Base-by-base conservation (phyloP, 1,284 basidiomycete species). In the Limonomyces culmigenus region DNA sequence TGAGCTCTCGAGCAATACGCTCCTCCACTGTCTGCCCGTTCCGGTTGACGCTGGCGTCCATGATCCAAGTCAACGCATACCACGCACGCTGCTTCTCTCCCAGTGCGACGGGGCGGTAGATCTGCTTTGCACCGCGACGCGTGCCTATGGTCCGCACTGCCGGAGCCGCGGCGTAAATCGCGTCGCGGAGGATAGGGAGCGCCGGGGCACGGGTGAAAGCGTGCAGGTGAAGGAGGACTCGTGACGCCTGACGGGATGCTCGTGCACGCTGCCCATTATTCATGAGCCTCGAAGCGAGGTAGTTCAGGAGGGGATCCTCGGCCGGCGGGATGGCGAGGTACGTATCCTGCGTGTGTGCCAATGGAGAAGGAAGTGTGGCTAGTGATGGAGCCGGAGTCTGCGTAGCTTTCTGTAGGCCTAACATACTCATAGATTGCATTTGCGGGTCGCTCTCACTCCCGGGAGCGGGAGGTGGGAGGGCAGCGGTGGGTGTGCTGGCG, bases 11-110 rank as follows among this genome's bases (percentile, higher is more conserved):
- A 29, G 85, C 85, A 40, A 89, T 52, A 39, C 83, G 61, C 48
- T 78, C 71, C 45, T 72, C 70, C 2, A 79, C 41, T 5, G 54
- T 62, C 40, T 63, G 58, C 5, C 74, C 79, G 0, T 60, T 51
- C 40, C 58, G 56, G 29, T 51, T 58, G 40, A 74, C 60, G 37
- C 67, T 65, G 6, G 67, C 70, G 10, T 74, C 58, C 35, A 85
- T 44, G 14, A 91, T 71, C 64, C 74, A 79, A 40, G 60, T 49
- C 23, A 91, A 60, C 3, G 73, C 85, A 37, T 56, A 63, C 19
- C 65, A 62, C 21, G 74, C 68, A 32, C 86, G 65, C 56, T 87
- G 80, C 48, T 81, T 73, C 57, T 89, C 86, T 37, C 62, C 74
- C 40, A 91, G 59, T 5, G 81, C 71, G 13, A 71, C 56, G 0